phyloP scores from a whole-genome alignment of 2,329 filamentous ascomycete species.

The Davidsoniella neocaledoniae region DNA sequence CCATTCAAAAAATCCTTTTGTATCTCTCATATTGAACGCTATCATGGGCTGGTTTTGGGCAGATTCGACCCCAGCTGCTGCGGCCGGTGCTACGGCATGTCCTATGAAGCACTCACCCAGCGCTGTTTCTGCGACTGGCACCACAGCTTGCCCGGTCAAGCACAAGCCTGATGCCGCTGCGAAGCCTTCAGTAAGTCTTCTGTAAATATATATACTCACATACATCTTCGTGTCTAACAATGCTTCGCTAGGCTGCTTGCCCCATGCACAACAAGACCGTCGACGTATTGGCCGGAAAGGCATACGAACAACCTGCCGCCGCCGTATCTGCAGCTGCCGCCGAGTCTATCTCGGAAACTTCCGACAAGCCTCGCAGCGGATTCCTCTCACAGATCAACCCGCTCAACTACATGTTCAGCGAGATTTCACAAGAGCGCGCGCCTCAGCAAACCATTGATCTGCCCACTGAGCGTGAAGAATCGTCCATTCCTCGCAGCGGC shows the following conservation, averaged over 20 bases:
- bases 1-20: background rate
- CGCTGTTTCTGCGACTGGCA: background rate
- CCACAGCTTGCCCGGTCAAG: slow-evolving; percentile 2
- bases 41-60: slow-evolving; percentile 50
- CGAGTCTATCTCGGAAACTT: slow-evolving; percentile 14
- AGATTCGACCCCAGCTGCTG: slow-evolving; percentile 25
- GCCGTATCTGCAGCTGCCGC: slow-evolving; percentile 31
- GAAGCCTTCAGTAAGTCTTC: slow-evolving; percentile 4
- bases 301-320: slow-evolving; percentile 19
- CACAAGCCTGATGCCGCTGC: slow-evolving; percentile 7
- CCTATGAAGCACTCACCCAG: slow-evolving; percentile 7
- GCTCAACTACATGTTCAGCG: slow-evolving; percentile 90
- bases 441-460: slow-evolving; percentile 56
- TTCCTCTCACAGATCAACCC: slow-evolving; percentile 42
- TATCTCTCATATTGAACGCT: slow-evolving; percentile 9
- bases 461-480: slow-evolving; percentile 65
- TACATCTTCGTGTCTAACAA: background rate
- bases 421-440: slow-evolving; percentile 65
- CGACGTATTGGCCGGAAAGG: slow-evolving; percentile 25
- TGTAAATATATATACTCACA: background rate
- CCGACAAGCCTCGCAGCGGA: slow-evolving; percentile 17
- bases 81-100: slow-evolving; percentile 7
- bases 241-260: slow-evolving; percentile 28
- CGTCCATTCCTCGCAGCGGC: slow-evolving; percentile 79
- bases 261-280: slow-evolving; percentile 40